A percentile compares a stretch with the other conserved stretches of the same genome.
Conservation (phyloP, 306 rosid species). For the Gastrolobium bilobum region DNA sequence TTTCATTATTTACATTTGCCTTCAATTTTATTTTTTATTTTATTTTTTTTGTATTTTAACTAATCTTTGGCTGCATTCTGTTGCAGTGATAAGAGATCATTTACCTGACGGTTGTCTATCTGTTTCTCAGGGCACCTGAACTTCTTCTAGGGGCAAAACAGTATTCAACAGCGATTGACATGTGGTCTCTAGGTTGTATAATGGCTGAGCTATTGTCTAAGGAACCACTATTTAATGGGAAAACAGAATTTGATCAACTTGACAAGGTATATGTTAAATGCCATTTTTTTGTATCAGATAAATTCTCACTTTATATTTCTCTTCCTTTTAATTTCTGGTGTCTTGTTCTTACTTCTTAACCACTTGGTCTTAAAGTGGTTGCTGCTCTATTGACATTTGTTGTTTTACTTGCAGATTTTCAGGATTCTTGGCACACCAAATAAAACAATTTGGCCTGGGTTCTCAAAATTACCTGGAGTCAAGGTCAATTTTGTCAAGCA, state of each 20-base stretch:
- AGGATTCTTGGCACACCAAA: slow-evolving; percentile 96
- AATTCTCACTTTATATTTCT: not conserved
- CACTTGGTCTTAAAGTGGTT: slow-evolving; percentile 1
- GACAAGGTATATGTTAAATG: slow-evolving; percentile 73
- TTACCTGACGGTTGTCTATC: slow-evolving; percentile 42
- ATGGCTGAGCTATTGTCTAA: slow-evolving; percentile 97
- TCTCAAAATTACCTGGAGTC: slow-evolving; percentile 95
- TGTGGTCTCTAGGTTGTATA: slow-evolving; percentile 99
- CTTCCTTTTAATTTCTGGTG: slow-evolving; percentile 8
- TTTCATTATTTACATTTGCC: slow-evolving; percentile 20
- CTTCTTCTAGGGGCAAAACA: slow-evolving; percentile 86
- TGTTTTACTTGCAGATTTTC: slow-evolving; percentile 70
- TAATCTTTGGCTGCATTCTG: slow-evolving; percentile 18
- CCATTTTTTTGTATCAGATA: slow-evolving; percentile 5
- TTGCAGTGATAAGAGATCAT: slow-evolving; percentile 42
- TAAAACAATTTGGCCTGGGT: slow-evolving; percentile 96
- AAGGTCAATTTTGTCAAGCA: slow-evolving; percentile 99
- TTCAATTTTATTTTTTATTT: not conserved
- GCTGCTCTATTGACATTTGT: slow-evolving; percentile 14
- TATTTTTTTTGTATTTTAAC: not conserved
- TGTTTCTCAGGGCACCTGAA: slow-evolving; percentile 90
- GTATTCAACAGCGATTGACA: slow-evolving; percentile 95
- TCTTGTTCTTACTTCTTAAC: slow-evolving; percentile 4
- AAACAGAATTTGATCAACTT: slow-evolving; percentile 94
- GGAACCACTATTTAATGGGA: slow-evolving; percentile 94